These are phyloP conservation scores for Hymenoscyphus salicellus DNA, from an alignment of 2,329 filamentous ascomycete genomes.

Conservation along the genomic window DNA sequence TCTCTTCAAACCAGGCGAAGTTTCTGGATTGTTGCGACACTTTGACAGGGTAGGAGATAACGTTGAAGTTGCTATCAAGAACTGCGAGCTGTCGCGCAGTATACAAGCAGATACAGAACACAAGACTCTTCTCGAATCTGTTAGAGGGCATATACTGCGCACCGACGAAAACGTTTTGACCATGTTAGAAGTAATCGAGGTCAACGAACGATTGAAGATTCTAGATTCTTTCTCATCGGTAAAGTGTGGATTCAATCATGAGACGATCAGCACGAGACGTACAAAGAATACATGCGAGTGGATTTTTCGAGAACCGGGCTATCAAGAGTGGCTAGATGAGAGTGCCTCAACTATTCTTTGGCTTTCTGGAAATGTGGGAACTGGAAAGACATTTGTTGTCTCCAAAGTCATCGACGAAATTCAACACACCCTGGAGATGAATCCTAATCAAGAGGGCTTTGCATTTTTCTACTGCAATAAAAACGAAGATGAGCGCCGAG, in stretches of 20 bases:
- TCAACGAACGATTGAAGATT: constrained; percentile 19
- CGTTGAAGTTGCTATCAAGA: background rate
- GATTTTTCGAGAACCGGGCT: constrained; percentile 15
- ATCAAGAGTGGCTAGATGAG: constrained; percentile 17
- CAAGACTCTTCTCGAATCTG: background rate
- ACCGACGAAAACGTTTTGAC: constrained; percentile 19
- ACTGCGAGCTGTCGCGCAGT: background rate
- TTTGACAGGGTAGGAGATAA: background rate
- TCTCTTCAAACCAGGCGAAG: constrained; percentile 13
- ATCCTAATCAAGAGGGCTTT: no score
- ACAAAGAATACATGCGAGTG: constrained; percentile 20
- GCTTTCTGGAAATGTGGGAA: constrained; percentile 16
- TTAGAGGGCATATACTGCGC: constrained; percentile 19
- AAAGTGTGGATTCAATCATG: constrained; percentile 19
- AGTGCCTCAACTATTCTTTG: constrained; percentile 19
- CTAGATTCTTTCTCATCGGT: constrained; percentile 31
- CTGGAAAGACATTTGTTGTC: no score
- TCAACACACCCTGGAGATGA: no score
- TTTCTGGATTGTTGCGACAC: constrained; percentile 2
- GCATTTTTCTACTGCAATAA: no score
- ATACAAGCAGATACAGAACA: background rate
- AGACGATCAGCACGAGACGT: constrained; percentile 13
- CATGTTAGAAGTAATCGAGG: constrained; percentile 15
- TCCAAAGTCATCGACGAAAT: no score
- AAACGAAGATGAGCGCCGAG: no score